Conservation (phyloP, 2,329 filamentous ascomycete genomes). For the Xylariaceae sp. region DNA sequence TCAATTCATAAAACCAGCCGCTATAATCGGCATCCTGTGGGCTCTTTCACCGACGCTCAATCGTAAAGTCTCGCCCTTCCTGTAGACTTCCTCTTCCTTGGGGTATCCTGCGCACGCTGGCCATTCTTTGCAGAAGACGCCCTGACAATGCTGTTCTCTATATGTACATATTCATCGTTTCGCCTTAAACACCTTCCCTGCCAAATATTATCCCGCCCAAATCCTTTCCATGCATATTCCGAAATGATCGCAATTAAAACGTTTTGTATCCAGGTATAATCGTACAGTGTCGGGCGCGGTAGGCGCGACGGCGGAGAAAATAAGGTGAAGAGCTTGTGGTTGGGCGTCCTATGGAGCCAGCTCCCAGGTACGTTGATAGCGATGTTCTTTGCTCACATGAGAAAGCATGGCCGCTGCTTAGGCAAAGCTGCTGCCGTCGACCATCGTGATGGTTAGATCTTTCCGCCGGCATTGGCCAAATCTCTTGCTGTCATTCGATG, state of each 20-base stretch:
- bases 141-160: constrained; percentile 22
- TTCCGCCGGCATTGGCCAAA: no score
- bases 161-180: constrained; percentile 13
- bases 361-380: constrained; percentile 15
- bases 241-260: no score
- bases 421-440: no score
- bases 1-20: no score
- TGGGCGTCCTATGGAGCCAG: constrained; percentile 21
- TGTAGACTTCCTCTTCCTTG: constrained; percentile 20
- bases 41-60: background rate
- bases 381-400: constrained; percentile 2
- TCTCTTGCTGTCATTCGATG: no score
- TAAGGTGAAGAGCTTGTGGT: no score
- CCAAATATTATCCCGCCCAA: background rate
- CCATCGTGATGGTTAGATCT: no score
- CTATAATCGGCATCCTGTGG: no score
- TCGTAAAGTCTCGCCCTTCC: constrained; percentile 5
- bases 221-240: no score
- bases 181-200: constrained; percentile 10
- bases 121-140: constrained; percentile 22
- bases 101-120: constrained; percentile 28
- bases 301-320: constrained; percentile 13
- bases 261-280: constrained; percentile 16
- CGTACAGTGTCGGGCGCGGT: constrained; percentile 18
- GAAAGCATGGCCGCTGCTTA: no score